Conservation (phyloP, 2,329 filamentous ascomycete species). For the Xylariales sp. region DNA sequence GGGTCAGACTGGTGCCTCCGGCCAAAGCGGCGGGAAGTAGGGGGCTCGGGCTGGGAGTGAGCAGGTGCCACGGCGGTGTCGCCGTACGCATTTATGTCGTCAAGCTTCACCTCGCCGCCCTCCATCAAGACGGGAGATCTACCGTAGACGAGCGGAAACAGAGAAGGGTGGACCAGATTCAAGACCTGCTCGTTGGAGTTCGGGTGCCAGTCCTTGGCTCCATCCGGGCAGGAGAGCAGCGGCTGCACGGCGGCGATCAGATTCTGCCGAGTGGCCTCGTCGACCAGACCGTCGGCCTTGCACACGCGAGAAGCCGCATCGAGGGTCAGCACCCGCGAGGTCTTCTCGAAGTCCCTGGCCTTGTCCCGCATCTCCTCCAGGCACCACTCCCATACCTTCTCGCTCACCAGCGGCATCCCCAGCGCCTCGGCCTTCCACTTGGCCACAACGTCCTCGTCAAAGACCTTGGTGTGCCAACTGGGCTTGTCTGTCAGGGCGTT, state of each 20-base stretch:
- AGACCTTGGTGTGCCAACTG: constrained; percentile 19
- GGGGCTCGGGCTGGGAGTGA: no score
- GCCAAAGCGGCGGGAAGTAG: no score
- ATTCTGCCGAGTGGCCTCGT: constrained; percentile 29
- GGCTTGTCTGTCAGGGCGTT: constrained; percentile 21
- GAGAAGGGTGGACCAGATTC: constrained; percentile 59
- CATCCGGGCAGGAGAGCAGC: constrained; percentile 47
- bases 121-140: constrained; percentile 34
- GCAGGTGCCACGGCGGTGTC: background rate
- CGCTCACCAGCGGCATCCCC: background rate
- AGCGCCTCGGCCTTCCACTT: constrained; percentile 16
- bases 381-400: constrained; percentile 10
- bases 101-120: constrained; percentile 11
- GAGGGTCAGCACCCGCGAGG: constrained; percentile 33
- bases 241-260: constrained; percentile 37
- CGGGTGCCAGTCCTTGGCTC: constrained; percentile 57
- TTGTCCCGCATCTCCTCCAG: constrained; percentile 43
- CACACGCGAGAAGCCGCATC: constrained; percentile 37
- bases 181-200: constrained; percentile 51
- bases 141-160: constrained; percentile 57
- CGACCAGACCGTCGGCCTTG: constrained; percentile 46
- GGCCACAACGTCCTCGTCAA: constrained; percentile 15
- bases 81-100: background rate
- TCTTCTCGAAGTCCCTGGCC: constrained; percentile 31
- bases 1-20: no score